Evolutionary conservation across 495 filamentous ascomycete genomes (phyloP), one percentile per base, ranked within the genome.

Genomic region (Massariosphaeria phaeospora): DNA sequence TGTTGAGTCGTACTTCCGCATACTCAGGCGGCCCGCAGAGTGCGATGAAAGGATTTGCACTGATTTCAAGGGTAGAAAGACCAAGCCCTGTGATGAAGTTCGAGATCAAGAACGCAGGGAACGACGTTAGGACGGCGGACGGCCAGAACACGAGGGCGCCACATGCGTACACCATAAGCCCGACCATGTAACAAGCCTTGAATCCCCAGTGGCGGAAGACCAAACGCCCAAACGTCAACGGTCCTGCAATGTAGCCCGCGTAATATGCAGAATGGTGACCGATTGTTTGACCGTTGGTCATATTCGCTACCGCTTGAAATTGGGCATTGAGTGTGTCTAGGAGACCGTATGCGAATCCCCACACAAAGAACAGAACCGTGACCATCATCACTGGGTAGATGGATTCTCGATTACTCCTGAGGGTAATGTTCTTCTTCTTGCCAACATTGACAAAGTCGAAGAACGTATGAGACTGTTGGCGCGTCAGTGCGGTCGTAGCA

Each of bases 401-500:
- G 3, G 67, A 71, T 38, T 73, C 67, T 8, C 59, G 44, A 39
- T 61, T 67, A 1, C 58, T 70, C 62, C 70, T 64, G 2, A 69
- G 42, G 6, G 70, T 64, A 81, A 95, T 88, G 67, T 83, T 88
- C 64, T 88, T 88, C 9, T 84, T 83, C 18, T 75, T 49, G n/a
- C 78, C 79, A 76, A 93, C 82, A 57, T 89, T 88, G 54, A 94
- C 86, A 61, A 95, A 95, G 33, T 89, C 88, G 65, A 91, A 91
- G 57, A 83, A 79, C 0, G 73, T 78, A 3, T 64, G 53, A 15
- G 66, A 74, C 65, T 53, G 68, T 62, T 35, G 64, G 57, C 30
- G 64, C 61, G 34, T 70, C 45, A 61, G 38, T 44, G 33, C 31
- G 46, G 43, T 56, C n/a, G 63, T 57, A 2, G 59, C 66, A 13